Base-by-base conservation (phyloP, 257 asterid genomes). In the Solanum paucissectum region DNA sequence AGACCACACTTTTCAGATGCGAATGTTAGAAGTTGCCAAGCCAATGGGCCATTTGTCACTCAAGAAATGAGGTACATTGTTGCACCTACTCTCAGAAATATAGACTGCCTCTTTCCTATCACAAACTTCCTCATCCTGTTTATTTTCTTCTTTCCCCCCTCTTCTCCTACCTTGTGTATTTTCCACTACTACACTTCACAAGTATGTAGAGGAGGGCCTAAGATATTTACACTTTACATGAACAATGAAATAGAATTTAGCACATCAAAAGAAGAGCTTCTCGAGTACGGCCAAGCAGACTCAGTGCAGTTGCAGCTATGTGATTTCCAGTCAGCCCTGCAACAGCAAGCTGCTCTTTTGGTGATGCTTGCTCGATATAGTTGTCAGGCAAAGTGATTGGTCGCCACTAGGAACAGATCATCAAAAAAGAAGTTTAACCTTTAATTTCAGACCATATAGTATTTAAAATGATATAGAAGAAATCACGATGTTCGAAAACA, bases 291-390 rank as follows among this genome's bases (percentile, higher is more conserved):
- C 99, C 99, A 11, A 96, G 98, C 85, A 96, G 91, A 88, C 97
- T 96, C 90, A 96, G 84, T 9, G 94, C 93, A 1, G 99, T 95
- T 5, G 99, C 98, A 82, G 99, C 99, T 76, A 96, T 96, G 94
- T 95, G 99, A 92, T 93, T 92, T 10, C 96, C 96, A 0, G 93
- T 89, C 88, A 96, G 86, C 83, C 98, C 98, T 7, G 99, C 98
- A 23, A 79, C 86, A 66, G 93, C 89, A 60, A 96, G 98, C 89
- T 94, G 98, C 27, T 94, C 96, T 71, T 90, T 84, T 0, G 96
- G 95, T 32, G 88, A 87, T 49, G 95, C 98, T 36, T 91, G 93
- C 90, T 96, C 98, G 1, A 95, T 92, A 87, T 96, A 96, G 92
- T 90, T 91, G 90, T 96, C 98, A 0, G 99, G 99, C 40, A 95